Base-by-base conservation (phyloP, 306 rosid species). In the Astragalus glycyphyllos region DNA sequence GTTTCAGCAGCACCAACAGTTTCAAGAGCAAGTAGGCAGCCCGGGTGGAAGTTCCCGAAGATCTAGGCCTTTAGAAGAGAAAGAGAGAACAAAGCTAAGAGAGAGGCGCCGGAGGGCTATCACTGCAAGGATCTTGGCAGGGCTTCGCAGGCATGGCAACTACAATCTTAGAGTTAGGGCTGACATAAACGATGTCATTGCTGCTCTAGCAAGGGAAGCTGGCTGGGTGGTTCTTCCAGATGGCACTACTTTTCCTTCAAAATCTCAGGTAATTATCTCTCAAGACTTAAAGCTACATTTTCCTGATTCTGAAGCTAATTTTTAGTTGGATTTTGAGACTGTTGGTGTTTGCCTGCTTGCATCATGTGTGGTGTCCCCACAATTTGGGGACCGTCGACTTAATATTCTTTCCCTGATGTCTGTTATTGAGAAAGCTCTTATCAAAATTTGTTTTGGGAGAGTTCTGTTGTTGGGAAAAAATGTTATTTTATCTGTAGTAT, bases 181-280 rank as follows among this genome's bases (percentile, higher is more conserved):
- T 38, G 99, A 94, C 83, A 94, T 94, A 70, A 94, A 94, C 78
- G 96, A 94, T 76, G 99, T 91, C 29, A 91, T 94, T 77, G 89
- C 88, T 32, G 97, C 99, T 65, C 81, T 94, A 61, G 99, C 97
- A 53, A 84, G 92, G 80, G 99, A 91, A 87, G 99, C 97, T 73
- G 97, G 99, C 17, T 94, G 99, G 99, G 88, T 84, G 73, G 99
- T 94, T 80, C 99, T 94, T 82, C 99, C 99, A 0, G 97, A 94
- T 79, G 99, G 99, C 65, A 94, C 99, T 69, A 86, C 96, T 37
- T 83, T 87, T 79, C 99, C 96, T 70, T 83, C 96, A 60, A 89
- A 84, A 72, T 86, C 96, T 73, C 99, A 94, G 99, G 97, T 90
- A 80, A 34, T 74, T 76, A 11, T 45, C 23, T 65, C 42, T 68